A percentile compares a stretch with the other conserved stretches of the same genome.
Evolutionary conservation across 2,329 filamentous ascomycete species (phyloP).

Genomic region (Cadophora gregata): DNA sequence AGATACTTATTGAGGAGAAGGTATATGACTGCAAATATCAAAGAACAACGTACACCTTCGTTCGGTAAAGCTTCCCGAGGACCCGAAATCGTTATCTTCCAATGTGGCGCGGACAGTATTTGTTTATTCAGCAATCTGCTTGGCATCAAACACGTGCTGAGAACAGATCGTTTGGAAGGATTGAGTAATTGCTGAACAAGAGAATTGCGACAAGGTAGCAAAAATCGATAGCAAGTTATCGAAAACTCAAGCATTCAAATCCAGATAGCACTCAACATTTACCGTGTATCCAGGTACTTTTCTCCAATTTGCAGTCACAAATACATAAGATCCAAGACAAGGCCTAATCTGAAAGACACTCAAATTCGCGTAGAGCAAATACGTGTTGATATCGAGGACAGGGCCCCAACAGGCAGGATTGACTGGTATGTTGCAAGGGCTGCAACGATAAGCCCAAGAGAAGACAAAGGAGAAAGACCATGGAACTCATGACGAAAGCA

Average conservation of each 20-base stretch:
- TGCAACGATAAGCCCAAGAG: background rate
- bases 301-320: background rate
- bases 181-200: background rate
- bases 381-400: constrained; percentile 24
- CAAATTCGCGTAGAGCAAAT: no score
- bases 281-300: background rate
- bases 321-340: background rate
- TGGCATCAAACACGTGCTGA: background rate
- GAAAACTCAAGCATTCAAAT: background rate
- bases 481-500: background rate
- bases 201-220: background rate
- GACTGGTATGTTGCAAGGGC: constrained; percentile 25
- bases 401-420: constrained; percentile 28
- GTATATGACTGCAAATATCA: background rate
- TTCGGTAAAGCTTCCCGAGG: background rate
- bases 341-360: background rate
- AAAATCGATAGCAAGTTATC: background rate
- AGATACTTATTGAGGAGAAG: background rate
- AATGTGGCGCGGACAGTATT: background rate
- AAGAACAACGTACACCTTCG: background rate
- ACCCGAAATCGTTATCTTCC: background rate
- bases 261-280: background rate
- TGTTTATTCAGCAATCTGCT: background rate
- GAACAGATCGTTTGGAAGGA: background rate
- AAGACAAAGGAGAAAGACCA: background rate